Evolutionary conservation across 331 rosid species (phyloP), one percentile per base, ranked within the genome.

Genomic region (Quercus lobata): DNA sequence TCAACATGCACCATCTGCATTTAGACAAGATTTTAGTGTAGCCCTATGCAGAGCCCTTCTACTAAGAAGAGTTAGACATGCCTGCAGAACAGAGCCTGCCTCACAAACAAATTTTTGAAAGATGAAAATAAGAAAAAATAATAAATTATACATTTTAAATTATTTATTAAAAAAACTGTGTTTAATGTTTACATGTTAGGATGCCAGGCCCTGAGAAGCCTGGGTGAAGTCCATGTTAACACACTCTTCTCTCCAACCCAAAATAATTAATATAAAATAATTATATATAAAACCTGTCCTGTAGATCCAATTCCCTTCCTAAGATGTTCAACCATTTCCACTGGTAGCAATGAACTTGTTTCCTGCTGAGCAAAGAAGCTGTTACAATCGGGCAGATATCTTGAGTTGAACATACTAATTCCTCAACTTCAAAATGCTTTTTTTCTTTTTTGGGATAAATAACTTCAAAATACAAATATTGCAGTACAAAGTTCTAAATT

Each of bases 261-360:
- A 79, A 70, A 34, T 16, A 55, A 35, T 56, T 25, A 24, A 27
- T 27, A 27, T 2, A 69, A 79, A 70, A 34, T 16, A 55, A 35
- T 56, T 25, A 24, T 18, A 27, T 69, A 73, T 74, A 57, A 14
- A 74, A 95, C 99, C 99, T 95, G 94, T 84, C 94, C 96, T 55
- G 78, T 80, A 32, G 87, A 89, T 76, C 97, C 97, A 80, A 87
- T 75, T 77, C 97, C 91, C 78, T 82, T 87, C 86, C 79, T 80
- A 84, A 95, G 97, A 89, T 92, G 99, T 79, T 91, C 94, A 82
- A 93, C 88, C 97, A 95, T 91, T 79, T 90, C 93, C 80, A 78
- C 79, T 34, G 97, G 94, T 65, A 76, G 77, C 62, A 91, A 87
- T 70, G 87, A 72, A 79, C 74, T 63, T 19, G 91, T 85, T 41